phyloP scores from a whole-genome alignment of 1,284 basidiomycete genomes.

The Leccinum angustisporum region DNA sequence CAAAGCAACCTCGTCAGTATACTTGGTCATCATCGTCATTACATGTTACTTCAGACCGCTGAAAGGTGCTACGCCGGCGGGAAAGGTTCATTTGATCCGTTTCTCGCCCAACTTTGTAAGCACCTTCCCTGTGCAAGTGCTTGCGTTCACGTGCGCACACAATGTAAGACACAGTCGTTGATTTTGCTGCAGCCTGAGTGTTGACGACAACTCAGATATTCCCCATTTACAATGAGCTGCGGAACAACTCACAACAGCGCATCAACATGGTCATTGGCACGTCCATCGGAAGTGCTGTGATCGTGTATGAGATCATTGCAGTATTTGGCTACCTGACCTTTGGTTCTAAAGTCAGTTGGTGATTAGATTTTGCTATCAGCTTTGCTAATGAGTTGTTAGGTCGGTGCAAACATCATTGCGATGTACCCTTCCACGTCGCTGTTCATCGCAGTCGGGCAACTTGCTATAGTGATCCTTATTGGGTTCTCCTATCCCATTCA shows the following conservation, averaged over 20 bases:
- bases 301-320: constrained; percentile 83
- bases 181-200: constrained; percentile 15
- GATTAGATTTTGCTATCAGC: background rate
- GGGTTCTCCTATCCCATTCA: constrained; percentile 92
- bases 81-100: constrained; percentile 68
- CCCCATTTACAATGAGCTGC: constrained; percentile 93
- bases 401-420: constrained; percentile 89
- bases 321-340: constrained; percentile 95
- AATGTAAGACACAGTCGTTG: constrained; percentile 57
- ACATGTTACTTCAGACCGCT: constrained; percentile 73
- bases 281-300: constrained; percentile 79
- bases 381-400: constrained; percentile 42
- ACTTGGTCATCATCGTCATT: constrained; percentile 74
- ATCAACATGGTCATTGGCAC: constrained; percentile 88
- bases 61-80: constrained; percentile 55
- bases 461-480: constrained; percentile 90
- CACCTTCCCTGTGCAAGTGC: constrained; percentile 93
- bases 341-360: constrained; percentile 65
- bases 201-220: constrained; percentile 59
- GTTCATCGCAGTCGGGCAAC: constrained; percentile 89
- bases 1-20: constrained; percentile 45
- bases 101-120: constrained; percentile 80
- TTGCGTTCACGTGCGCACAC: constrained; percentile 90
- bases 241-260: constrained; percentile 74
- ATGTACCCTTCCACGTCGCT: constrained; percentile 95